Evolutionary conservation across 2,329 filamentous ascomycete species (phyloP).

Genomic region (Fusarium cicatricum): DNA sequence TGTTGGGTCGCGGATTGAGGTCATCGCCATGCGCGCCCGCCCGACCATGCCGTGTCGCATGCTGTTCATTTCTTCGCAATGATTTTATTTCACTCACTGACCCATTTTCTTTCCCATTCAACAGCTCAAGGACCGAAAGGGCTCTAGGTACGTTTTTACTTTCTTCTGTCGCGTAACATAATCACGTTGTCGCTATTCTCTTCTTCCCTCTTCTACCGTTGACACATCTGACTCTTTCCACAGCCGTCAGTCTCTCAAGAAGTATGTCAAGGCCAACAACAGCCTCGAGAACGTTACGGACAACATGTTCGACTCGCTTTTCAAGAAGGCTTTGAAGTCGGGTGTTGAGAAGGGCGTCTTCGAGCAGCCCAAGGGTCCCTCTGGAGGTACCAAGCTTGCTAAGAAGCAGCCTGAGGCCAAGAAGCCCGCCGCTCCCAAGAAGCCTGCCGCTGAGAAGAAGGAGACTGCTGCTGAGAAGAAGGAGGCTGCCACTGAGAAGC

Average conservation of each 20-base stretch:
- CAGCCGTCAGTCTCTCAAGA: constrained; percentile 69
- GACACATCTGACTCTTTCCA: constrained; percentile 23
- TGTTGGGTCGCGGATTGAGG: constrained; percentile 35
- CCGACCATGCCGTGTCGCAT: constrained; percentile 10
- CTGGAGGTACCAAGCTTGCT: constrained; percentile 90
- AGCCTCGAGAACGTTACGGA: constrained; percentile 53
- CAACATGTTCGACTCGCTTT: constrained; percentile 73
- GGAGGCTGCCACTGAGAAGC: constrained; percentile 51
- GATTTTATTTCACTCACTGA: constrained; percentile 52
- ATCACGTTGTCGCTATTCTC: constrained; percentile 10
- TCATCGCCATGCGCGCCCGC: constrained; percentile 29
- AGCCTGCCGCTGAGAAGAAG: constrained; percentile 46
- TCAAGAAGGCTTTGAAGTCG: constrained; percentile 84
- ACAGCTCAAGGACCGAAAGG: constrained; percentile 70
- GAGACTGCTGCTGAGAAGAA: constrained; percentile 49
- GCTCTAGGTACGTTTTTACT: constrained; percentile 53
- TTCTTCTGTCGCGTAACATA: constrained; percentile 13
- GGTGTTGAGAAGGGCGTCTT: constrained; percentile 90
- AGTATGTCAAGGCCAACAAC: constrained; percentile 67
- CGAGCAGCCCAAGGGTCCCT: constrained; percentile 89
- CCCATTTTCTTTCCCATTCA: constrained; percentile 42
- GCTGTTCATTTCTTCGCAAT: constrained; percentile 23
- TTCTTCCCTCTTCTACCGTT: not conserved
- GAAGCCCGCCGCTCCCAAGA: constrained; percentile 47
- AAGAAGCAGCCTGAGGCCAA: constrained; percentile 70